phyloP scores from a whole-genome alignment of 192 early-diverging fungal genomes.

The Coemansia sp. region DNA sequence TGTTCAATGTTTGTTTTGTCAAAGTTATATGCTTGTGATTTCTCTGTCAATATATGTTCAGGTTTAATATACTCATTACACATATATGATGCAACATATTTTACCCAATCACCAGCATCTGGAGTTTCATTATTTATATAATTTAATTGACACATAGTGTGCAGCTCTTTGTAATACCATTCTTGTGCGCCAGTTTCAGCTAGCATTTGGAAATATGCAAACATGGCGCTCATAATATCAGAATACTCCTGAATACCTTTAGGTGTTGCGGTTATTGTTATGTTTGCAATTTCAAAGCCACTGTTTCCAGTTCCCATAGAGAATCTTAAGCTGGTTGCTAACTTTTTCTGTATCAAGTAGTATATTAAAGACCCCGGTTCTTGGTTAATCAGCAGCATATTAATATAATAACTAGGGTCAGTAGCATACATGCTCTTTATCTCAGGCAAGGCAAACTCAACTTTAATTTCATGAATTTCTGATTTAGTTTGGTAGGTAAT shows the following conservation, averaged over 20 bases:
- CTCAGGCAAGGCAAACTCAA: constrained; percentile 85
- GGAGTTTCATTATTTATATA: background rate
- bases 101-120: background rate
- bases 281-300: background rate
- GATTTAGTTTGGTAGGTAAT: constrained; percentile 60
- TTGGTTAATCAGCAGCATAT: background rate
- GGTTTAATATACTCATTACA: background rate
- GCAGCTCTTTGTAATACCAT: background rate
- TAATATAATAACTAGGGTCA: background rate
- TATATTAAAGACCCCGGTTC: background rate
- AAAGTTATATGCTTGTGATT: background rate
- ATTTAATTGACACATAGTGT: background rate
- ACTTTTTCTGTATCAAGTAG: background rate
- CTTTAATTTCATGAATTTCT: constrained; percentile 60
- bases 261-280: background rate
- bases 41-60: background rate
- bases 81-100: background rate
- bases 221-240: background rate
- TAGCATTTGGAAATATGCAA: background rate
- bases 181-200: background rate
- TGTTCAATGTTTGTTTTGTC: background rate
- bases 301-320: background rate
- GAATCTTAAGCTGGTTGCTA: background rate
- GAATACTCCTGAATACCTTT: background rate
- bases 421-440: constrained; percentile 31